Evolutionary conservation across 2,329 filamentous ascomycete species (phyloP).

Genomic region (Aspergillus eucalypticola): DNA sequence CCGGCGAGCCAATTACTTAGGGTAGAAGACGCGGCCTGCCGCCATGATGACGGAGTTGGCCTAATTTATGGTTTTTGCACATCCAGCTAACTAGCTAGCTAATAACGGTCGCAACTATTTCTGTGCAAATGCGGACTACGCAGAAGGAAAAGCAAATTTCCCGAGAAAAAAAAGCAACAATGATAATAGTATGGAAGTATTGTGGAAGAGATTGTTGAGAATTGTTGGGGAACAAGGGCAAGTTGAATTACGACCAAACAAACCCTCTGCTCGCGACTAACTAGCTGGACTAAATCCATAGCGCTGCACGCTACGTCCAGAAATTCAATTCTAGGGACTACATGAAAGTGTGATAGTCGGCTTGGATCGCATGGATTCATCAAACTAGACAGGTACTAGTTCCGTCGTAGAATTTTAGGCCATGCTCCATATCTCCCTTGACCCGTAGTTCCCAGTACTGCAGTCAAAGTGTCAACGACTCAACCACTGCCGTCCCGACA

Average conservation of each 20-base stretch:
- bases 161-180: not conserved
- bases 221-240: not conserved
- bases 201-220: not conserved
- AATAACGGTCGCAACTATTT: not conserved
- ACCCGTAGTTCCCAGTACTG: not conserved
- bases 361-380: not conserved
- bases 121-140: not conserved
- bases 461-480: not conserved
- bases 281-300: constrained; percentile 1
- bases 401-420: not conserved
- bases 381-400: constrained; percentile 1
- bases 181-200: not conserved
- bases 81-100: too few species aligned
- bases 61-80: not conserved
- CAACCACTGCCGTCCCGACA: not conserved
- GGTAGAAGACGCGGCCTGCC: not conserved
- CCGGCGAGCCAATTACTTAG: not conserved
- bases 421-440: not conserved
- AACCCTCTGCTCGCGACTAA: not conserved
- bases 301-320: not conserved
- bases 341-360: not conserved
- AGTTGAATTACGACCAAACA: not conserved
- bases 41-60: not conserved
- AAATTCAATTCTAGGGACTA: not conserved
- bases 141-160: not conserved